Percentiles rank a stretch among this genome's conserved stretches.
phyloP scores from a whole-genome alignment of 192 early-diverging fungal species.

The Coemansia sp. region DNA sequence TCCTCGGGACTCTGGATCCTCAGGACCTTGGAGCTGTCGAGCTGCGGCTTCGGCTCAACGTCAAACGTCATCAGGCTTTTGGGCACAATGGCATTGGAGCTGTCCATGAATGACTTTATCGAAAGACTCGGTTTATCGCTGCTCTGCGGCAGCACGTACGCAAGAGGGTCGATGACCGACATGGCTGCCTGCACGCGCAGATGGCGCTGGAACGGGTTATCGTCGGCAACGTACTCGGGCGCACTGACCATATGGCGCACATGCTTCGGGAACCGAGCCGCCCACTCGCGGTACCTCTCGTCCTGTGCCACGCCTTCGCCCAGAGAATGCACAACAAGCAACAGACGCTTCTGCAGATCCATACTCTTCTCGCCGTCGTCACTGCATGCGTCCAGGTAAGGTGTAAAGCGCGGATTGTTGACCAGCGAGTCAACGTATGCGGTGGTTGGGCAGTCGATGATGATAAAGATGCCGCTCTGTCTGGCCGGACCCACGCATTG shows the following conservation, averaged over 20 bases:
- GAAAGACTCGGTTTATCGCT: constrained; percentile 44
- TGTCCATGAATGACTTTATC: constrained; percentile 22
- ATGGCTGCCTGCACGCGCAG: constrained; percentile 66
- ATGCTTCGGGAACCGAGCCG: constrained; percentile 64
- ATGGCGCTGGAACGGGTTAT: constrained; percentile 65
- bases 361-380: constrained; percentile 5
- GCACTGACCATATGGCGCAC: constrained; percentile 79
- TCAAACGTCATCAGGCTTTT: constrained; percentile 56
- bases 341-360: constrained; percentile 19
- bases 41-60: constrained; percentile 63
- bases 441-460: constrained; percentile 66
- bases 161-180: constrained; percentile 60
- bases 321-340: constrained; percentile 68
- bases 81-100: constrained; percentile 12
- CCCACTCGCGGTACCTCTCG: constrained; percentile 70
- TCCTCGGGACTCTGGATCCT: constrained; percentile 29
- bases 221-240: constrained; percentile 64
- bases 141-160: constrained; percentile 75
- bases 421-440: constrained; percentile 58
- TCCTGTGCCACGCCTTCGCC: constrained; percentile 65
- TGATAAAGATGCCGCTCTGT: constrained; percentile 64
- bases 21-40: constrained; percentile 47
- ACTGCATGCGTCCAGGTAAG: constrained; percentile 23
- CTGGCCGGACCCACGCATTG: constrained; percentile 64
- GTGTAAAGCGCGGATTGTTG: constrained; percentile 45